Conservation (phyloP, 1,284 basidiomycete genomes). For the Dichomitus squalens region DNA sequence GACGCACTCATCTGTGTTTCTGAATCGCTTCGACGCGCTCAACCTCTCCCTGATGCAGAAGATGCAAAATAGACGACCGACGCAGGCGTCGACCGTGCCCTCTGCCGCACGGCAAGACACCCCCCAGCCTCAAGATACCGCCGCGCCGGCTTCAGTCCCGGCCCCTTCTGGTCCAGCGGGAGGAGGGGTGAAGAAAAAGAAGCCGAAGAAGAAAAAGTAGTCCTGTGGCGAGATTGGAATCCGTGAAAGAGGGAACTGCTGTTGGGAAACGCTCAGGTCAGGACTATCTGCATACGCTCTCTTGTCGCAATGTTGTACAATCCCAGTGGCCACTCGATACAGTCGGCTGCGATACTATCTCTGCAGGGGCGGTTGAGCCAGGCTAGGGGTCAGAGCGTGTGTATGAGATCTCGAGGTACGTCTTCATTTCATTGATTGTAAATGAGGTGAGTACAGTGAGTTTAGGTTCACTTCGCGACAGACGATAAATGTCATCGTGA, state of each 20-base stretch:
- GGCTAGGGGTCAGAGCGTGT: no score
- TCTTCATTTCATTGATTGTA: no score
- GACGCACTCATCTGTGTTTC: slow-evolving; percentile 88
- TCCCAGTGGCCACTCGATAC: neutral
- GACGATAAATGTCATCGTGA: no score
- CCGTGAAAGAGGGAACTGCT: neutral
- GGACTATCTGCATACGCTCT: slow-evolving; percentile 8
- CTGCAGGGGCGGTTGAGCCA: no score
- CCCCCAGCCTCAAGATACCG: slow-evolving; percentile 23
- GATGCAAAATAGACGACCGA: slow-evolving; percentile 67
- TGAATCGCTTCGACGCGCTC: slow-evolving; percentile 92
- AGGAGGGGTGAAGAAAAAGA: slow-evolving; percentile 55
- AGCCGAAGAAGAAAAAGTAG: slow-evolving; percentile 58
- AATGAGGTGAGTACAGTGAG: no score
- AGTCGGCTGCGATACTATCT: neutral
- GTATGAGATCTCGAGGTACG: no score
- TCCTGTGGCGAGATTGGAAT: neutral
- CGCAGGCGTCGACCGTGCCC: slow-evolving; percentile 23
- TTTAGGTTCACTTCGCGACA: no score
- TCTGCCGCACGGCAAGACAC: slow-evolving; percentile 21
- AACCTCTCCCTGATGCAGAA: slow-evolving; percentile 82
- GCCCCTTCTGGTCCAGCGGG: slow-evolving; percentile 27
- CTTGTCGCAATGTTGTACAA: slow-evolving; percentile 7
- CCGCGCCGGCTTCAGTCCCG: slow-evolving; percentile 28
- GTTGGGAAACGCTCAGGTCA: neutral